A percentile compares a stretch with the other conserved stretches of the same genome.
These are phyloP conservation scores for Cardamine chenopodiifolia DNA, from an alignment of 345 rosid genomes.

Conservation along the genomic window DNA sequence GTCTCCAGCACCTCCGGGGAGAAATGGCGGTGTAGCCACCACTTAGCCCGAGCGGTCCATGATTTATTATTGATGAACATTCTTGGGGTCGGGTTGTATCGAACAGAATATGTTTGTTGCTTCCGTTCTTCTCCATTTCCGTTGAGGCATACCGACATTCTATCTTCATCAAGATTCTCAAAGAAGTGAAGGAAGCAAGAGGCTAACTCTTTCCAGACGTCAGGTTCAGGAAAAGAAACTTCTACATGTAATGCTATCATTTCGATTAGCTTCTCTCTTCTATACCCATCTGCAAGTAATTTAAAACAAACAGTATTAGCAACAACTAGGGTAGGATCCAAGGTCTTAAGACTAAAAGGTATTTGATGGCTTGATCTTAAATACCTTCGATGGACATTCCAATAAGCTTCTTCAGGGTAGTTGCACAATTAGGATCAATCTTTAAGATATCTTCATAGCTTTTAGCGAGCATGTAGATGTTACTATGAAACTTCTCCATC, in stretches of 20 bases:
- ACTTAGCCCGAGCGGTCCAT: conserved; percentile 68
- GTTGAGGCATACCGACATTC: conserved; percentile 53
- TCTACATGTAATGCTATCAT: conserved; percentile 89
- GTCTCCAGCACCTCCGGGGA: conserved; percentile 51
- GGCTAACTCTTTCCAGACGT: conserved; percentile 76
- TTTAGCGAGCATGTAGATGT: conserved; percentile 48
- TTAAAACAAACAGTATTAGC: background rate
- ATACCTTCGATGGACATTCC: conserved; percentile 59
- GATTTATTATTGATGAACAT: conserved; percentile 45
- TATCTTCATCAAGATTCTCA: conserved; percentile 57
- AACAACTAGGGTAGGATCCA: background rate
- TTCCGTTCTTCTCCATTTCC: conserved; percentile 43
- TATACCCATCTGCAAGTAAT: conserved; percentile 57
- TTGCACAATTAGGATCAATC: conserved; percentile 68
- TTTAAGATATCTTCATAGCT: conserved; percentile 68
- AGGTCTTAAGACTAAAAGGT: background rate
- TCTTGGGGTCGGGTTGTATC: conserved; percentile 48
- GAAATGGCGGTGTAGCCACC: conserved; percentile 75
- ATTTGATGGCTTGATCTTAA: background rate
- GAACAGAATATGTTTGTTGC: conserved; percentile 36
- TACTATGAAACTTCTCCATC: conserved; percentile 55
- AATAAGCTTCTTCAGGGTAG: conserved; percentile 62
- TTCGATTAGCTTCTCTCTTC: conserved; percentile 56
- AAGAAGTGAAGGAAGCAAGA: conserved; percentile 58
- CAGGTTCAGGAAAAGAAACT: conserved; percentile 50